A percentile compares a stretch with the other conserved stretches of the same genome.
phyloP scores from a whole-genome alignment of 1,284 basidiomycete genomes.

The Pholiota adiposa region DNA sequence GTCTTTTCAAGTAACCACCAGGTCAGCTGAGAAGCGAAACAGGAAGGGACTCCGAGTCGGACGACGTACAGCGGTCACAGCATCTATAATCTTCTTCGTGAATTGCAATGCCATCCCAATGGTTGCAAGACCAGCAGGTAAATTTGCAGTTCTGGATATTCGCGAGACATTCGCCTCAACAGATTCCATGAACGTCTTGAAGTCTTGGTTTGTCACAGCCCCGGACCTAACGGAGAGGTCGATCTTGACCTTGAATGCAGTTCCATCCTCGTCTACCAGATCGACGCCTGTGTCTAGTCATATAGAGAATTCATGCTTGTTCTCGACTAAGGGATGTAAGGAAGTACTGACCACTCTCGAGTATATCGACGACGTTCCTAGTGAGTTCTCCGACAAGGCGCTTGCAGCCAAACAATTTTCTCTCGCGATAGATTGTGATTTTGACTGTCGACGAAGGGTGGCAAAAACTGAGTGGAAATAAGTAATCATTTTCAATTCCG shows the following conservation, averaged over 20 bases:
- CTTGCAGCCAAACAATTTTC: background rate
- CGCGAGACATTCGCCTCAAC: background rate
- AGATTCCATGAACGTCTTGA: background rate
- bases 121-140: background rate
- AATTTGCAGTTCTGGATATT: background rate
- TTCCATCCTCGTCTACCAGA: background rate
- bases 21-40: background rate
- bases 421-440: background rate
- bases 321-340: background rate
- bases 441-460: background rate
- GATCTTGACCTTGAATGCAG: background rate
- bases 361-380: background rate
- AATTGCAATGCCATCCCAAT: background rate
- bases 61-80: background rate
- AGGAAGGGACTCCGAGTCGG: background rate
- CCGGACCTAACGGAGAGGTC: background rate
- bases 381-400: background rate
- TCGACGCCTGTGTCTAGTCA: background rate
- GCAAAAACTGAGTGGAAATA: background rate
- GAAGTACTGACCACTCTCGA: background rate
- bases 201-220: too few relatives aligned
- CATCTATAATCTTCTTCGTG: background rate
- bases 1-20: background rate
- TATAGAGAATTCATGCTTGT: background rate
- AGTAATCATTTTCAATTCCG: background rate